These are phyloP conservation scores for Hanseniaspora opuntiae DNA, from an alignment of 805 yeast genomes.

Conservation along the genomic window DNA sequence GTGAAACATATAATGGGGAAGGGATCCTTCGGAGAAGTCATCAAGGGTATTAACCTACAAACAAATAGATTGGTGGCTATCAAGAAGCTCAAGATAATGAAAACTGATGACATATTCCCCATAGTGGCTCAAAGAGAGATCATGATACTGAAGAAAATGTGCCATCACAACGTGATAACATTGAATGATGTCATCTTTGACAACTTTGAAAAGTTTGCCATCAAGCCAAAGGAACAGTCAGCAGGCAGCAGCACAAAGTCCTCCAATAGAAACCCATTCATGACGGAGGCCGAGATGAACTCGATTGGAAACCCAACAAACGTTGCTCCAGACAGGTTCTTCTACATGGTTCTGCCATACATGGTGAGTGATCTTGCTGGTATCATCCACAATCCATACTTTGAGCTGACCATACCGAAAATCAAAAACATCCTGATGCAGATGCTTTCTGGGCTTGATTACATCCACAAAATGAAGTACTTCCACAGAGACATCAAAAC, in stretches of 20 bases:
- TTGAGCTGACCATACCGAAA: slow-evolving; percentile 47
- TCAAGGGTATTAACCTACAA: slow-evolving; percentile 46
- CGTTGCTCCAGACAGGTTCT: slow-evolving; percentile 26
- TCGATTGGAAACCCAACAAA: slow-evolving; percentile 13
- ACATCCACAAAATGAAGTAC: slow-evolving; percentile 44
- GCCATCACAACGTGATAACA: slow-evolving; percentile 60
- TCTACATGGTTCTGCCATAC: slow-evolving; percentile 83
- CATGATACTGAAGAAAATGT: slow-evolving; percentile 56
- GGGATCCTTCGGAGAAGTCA: slow-evolving; percentile 84
- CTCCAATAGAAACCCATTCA: slow-evolving; percentile 10
- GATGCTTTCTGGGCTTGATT: slow-evolving; percentile 64
- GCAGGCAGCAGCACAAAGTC: background rate
- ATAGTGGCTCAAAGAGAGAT: slow-evolving; percentile 91
- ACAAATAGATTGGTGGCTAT: slow-evolving; percentile 63
- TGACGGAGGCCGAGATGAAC: slow-evolving; percentile 9
- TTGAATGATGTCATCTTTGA: slow-evolving; percentile 68
- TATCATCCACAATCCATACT: slow-evolving; percentile 62
- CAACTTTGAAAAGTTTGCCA: slow-evolving; percentile 19
- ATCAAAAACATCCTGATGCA: slow-evolving; percentile 76
- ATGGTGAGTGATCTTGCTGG: slow-evolving; percentile 90
- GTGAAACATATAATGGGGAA: slow-evolving; percentile 43
- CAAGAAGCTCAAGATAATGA: slow-evolving; percentile 58
- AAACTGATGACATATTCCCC: slow-evolving; percentile 53
- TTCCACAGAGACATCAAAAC: slow-evolving; percentile 90
- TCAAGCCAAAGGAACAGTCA: background rate